These are phyloP conservation scores for grape (Vitis vinifera) DNA, from an alignment of 164 flowering plant species.

Conservation along the genomic window DNA sequence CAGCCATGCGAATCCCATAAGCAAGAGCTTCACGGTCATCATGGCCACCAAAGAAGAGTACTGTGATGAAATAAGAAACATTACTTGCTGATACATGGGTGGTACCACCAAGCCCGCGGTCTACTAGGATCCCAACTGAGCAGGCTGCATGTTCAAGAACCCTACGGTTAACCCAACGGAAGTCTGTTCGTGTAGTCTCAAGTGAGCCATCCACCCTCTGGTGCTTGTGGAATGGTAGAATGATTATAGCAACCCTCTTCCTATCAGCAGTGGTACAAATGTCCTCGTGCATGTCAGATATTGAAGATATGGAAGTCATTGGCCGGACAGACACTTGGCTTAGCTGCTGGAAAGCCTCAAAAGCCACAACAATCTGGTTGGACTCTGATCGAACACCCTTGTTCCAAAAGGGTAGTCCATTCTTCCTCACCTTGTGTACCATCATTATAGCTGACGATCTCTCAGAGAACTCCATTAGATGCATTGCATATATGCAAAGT, in stretches of 20 bases:
- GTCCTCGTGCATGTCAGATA: constrained; percentile 63
- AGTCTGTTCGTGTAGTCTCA: constrained; percentile 38
- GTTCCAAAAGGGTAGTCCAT: constrained; percentile 77
- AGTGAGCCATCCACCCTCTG: constrained; percentile 41
- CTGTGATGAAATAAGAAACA: constrained; percentile 35
- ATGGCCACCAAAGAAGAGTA: constrained; percentile 58
- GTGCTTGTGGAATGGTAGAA: constrained; percentile 58
- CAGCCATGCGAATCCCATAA: constrained; percentile 61
- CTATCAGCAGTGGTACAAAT: constrained; percentile 58
- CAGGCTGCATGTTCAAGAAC: constrained; percentile 55
- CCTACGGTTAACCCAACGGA: constrained; percentile 37
- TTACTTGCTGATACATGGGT: constrained; percentile 48
- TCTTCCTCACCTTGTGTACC: constrained; percentile 67
- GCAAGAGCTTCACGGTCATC: constrained; percentile 76
- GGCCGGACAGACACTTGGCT: constrained; percentile 56
- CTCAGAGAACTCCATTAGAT: constrained; percentile 70
- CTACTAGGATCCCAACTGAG: constrained; percentile 59
- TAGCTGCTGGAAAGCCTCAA: constrained; percentile 57
- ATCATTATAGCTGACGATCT: constrained; percentile 71
- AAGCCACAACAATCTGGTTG: constrained; percentile 54
- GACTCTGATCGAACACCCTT: constrained; percentile 22
- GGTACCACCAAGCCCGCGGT: constrained; percentile 63
- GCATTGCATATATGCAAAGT: constrained; percentile 55
- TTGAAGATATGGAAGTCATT: constrained; percentile 58
- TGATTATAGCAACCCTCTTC: constrained; percentile 48